Conservation (phyloP, 768 basidiomycete genomes). For the Tricholoma hemisulphureum region DNA sequence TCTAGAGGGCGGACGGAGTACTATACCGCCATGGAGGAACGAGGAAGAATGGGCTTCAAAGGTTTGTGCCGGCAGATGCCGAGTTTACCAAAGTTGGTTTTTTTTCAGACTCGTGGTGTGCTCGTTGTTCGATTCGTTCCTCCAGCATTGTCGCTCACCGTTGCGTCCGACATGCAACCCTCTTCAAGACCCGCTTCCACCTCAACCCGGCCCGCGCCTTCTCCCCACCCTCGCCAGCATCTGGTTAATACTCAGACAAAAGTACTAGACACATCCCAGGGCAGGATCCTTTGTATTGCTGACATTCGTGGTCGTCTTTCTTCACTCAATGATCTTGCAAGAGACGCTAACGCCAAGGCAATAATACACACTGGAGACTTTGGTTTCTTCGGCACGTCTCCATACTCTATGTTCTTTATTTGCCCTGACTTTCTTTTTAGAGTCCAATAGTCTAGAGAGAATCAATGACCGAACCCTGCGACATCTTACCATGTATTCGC, state of each 20-base stretch:
- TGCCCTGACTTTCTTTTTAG: conserved; percentile 34
- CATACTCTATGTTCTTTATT: neutral
- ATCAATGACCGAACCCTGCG: conserved; percentile 96
- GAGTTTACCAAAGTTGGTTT: neutral
- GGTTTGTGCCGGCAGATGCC: neutral
- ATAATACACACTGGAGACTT: conserved; percentile 99
- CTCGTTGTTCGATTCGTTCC: conserved; percentile 6
- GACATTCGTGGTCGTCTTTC: conserved; percentile 90
- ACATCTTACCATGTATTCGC: conserved; percentile 95
- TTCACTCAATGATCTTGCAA: conserved; percentile 85
- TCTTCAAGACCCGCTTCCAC: conserved; percentile 58
- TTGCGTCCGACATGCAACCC: conserved; percentile 43
- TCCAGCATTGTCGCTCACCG: conserved; percentile 15
- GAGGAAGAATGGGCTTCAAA: neutral
- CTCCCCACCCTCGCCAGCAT: conserved; percentile 49
- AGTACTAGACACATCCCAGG: conserved; percentile 74
- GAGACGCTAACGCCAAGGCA: conserved; percentile 85
- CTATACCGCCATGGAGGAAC: neutral
- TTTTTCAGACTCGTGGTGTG: neutral
- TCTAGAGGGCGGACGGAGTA: neutral
- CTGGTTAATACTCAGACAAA: conserved; percentile 75
- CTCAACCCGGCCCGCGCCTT: conserved; percentile 55
- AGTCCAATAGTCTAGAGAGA: conserved; percentile 75
- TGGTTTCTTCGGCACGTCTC: conserved; percentile 85
- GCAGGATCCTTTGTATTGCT: conserved; percentile 90